A percentile compares a stretch with the other conserved stretches of the same genome.
Conservation (phyloP, 805 yeast species). For the Metschnikowia chrysomelidarum region DNA sequence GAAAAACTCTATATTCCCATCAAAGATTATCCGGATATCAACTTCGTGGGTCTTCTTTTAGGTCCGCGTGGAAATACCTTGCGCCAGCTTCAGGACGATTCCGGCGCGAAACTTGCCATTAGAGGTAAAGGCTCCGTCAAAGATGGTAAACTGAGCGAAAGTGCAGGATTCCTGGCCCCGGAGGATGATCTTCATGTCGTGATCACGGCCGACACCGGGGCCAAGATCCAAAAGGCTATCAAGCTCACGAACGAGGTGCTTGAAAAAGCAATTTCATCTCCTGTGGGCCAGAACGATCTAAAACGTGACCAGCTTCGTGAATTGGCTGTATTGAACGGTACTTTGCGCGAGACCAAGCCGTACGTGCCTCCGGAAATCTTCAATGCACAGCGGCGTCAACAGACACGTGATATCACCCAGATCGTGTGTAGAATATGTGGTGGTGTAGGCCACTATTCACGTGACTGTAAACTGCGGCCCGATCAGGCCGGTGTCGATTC, state of each 20-base stretch:
- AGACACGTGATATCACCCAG: conserved; percentile 45
- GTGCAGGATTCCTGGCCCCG: conserved; percentile 18
- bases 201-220: conserved; percentile 78
- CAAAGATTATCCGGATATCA: conserved; percentile 83
- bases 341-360: conserved; percentile 79
- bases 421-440: conserved; percentile 81
- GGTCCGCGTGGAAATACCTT: conserved; percentile 97
- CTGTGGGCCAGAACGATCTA: conserved; percentile 90
- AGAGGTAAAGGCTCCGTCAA: conserved; percentile 96
- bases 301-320: conserved; percentile 90
- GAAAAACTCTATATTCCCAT: conserved; percentile 87
- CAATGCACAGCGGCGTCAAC: conserved; percentile 28
- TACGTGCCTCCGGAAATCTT: conserved; percentile 36
- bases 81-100: conserved; percentile 71
- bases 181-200: conserved; percentile 84
- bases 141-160: conserved; percentile 62
- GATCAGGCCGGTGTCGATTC: conserved; percentile 2
- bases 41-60: conserved; percentile 83
- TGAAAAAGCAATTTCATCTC: conserved; percentile 80
- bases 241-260: conserved; percentile 72
- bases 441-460: conserved; percentile 77
- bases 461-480: conserved; percentile 63
- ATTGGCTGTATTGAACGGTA: conserved; percentile 91
- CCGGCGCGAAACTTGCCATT: conserved; percentile 88
- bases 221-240: conserved; percentile 72